Evolutionary conservation across 768 basidiomycete species (phyloP).

Genomic region (Gloeophyllum trabeum): DNA sequence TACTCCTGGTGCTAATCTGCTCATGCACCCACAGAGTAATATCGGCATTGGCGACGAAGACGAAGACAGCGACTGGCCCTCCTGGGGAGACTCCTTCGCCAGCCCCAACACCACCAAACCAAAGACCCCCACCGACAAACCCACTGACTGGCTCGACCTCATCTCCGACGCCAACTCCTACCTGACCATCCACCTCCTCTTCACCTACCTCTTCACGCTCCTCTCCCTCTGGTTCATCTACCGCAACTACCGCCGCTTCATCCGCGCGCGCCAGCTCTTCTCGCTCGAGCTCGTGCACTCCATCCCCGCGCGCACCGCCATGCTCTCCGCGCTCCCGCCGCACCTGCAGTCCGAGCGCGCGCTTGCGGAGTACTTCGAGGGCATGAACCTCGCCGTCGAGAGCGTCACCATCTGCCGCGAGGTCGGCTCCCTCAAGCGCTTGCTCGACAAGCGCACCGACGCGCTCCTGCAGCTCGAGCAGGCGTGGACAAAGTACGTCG

Average conservation of each 20-base stretch:
- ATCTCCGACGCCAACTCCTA: slow-evolving; percentile 87
- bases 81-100: slow-evolving; percentile 8
- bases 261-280: slow-evolving; percentile 87
- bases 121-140: slow-evolving; percentile 22
- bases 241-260: slow-evolving; percentile 81
- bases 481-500: slow-evolving; percentile 87
- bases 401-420: slow-evolving; percentile 86
- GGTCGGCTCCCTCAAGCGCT: slow-evolving; percentile 54
- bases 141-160: slow-evolving; percentile 71
- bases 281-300: slow-evolving; percentile 92
- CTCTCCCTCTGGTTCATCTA: slow-evolving; percentile 81
- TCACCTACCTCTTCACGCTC: slow-evolving; percentile 89
- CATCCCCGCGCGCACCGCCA: slow-evolving; percentile 85
- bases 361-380: slow-evolving; percentile 89
- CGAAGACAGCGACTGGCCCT: slow-evolving; percentile 32
- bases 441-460: slow-evolving; percentile 73
- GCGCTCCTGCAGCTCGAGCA: slow-evolving; percentile 70
- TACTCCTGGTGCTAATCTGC: not conserved
- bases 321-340: slow-evolving; percentile 76
- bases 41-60: slow-evolving; percentile 45
- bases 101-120: slow-evolving; percentile 16
- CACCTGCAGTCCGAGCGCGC: slow-evolving; percentile 79
- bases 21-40: slow-evolving; percentile 59
- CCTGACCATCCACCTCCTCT: slow-evolving; percentile 79
- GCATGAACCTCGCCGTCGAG: slow-evolving; percentile 79